Evolutionary conservation across 2,329 filamentous ascomycete species (phyloP), one percentile per base, ranked within the genome.

Genomic region (Mycosphaerella sp.): DNA sequence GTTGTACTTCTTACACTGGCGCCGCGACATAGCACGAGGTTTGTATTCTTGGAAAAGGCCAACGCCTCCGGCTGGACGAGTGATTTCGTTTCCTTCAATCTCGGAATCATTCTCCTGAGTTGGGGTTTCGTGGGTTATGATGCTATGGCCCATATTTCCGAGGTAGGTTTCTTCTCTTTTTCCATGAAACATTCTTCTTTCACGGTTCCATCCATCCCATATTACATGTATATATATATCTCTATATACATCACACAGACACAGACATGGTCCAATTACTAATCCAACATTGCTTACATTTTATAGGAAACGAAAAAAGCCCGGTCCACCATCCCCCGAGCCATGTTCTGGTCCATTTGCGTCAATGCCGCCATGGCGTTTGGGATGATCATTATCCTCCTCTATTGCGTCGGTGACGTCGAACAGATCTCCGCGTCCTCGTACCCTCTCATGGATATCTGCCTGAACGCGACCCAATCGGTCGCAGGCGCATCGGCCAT

Each of bases 121-220:
- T 66, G 61, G 61, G 57, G 54, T 7, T 66, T 64, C 39, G 60
- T 66, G 23, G 62, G 61, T 60, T 14, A 54, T 54, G 49, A 44
- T 17, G 12, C 34, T 9, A 26, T 26, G 26, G 26, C 26, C 4
- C 26, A 26, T 26, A 26, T 26, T 26, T 26, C 26, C 26, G 26
- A 26, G 26, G 26, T 26, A 26, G 26, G 26, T 26, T 1, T 26
- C 2, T 26, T 26, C 26, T 26, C 6, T 26, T 6, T 26, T 26
- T 26, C 26, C 4, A 17, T 17, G 14, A 17, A 17, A 17, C 14
- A 17, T 17, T 17, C 14, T 17, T 17, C 14, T 17, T 17, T 1
- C 14, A 17, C 14, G 14, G 14, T 17, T 26, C 26, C 26, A 26
- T 26, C 6, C 26, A 26, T 26, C 26, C 4, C 6, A 26, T 26